phyloP scores from a whole-genome alignment of 2,329 filamentous ascomycete species.

The Chaetomium globosum region DNA sequence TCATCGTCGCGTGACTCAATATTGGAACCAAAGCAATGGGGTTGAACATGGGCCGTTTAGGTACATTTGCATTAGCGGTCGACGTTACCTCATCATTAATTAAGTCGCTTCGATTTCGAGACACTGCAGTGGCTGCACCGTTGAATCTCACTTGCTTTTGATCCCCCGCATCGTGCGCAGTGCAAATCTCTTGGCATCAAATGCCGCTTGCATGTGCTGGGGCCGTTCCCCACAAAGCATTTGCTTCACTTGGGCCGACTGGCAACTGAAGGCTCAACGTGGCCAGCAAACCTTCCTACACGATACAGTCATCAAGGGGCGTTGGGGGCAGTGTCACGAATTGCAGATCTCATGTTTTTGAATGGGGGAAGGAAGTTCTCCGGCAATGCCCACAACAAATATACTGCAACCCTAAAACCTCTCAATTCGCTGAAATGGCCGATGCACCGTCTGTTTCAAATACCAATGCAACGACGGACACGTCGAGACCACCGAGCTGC shows the following conservation, averaged over 20 bases:
- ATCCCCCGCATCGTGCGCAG: conserved; percentile 8
- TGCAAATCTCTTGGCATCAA: conserved; percentile 8
- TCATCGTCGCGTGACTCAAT: neutral
- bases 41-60: neutral
- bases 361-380: neutral
- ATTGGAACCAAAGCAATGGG: neutral
- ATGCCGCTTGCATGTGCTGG: neutral
- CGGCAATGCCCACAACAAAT: neutral
- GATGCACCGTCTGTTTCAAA: conserved; percentile 1
- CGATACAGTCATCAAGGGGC: neutral
- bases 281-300: neutral
- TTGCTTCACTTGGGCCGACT: conserved; percentile 7
- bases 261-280: conserved; percentile 10
- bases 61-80: neutral
- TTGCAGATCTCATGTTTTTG: neutral
- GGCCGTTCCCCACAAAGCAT: neutral
- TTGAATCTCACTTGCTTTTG: conserved; percentile 8
- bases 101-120: neutral
- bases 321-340: neutral
- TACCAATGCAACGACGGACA: neutral
- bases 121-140: neutral
- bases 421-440: neutral
- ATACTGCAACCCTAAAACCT: neutral
- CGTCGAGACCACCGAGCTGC: neutral
- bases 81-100: neutral